A percentile compares a stretch with the other conserved stretches of the same genome.
These are phyloP conservation scores for Kwoniella sp. DNA, from an alignment of 768 basidiomycete species.

Conservation along the genomic window DNA sequence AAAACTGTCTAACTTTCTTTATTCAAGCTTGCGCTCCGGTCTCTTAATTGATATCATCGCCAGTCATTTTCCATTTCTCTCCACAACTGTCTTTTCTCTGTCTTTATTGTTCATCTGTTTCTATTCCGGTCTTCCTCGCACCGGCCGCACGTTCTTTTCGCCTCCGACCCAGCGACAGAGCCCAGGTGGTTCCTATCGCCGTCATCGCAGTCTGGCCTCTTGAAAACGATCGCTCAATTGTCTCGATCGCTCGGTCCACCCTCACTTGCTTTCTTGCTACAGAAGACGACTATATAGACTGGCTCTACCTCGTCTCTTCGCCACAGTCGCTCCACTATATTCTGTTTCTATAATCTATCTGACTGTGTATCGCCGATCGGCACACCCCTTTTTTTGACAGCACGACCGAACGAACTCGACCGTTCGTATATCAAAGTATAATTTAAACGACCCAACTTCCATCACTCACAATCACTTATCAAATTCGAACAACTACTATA, in stretches of 20 bases:
- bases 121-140: slow-evolving; percentile 5
- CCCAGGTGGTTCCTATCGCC: slow-evolving; percentile 19
- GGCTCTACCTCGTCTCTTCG: slow-evolving; percentile 13
- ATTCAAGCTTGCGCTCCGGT: slow-evolving; percentile 21
- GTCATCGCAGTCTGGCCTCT: not conserved
- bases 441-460: no score
- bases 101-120: not conserved
- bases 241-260: not conserved
- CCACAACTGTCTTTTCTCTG: not conserved
- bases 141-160: slow-evolving; percentile 8
- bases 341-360: not conserved
- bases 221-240: no score
- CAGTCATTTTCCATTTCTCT: slow-evolving; percentile 7
- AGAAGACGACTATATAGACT: slow-evolving; percentile 20
- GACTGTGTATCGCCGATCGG: not conserved
- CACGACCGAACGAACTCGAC: no score
- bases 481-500: not conserved
- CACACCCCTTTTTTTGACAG: no score
- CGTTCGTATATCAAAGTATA: no score
- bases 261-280: slow-evolving; percentile 14
- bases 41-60: slow-evolving; percentile 2
- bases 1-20: slow-evolving; percentile 22
- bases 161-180: not conserved
- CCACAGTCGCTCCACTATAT: not conserved
- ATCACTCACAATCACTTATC: not conserved